These are phyloP conservation scores for Aspergillus sp. DNA, from an alignment of 2,329 filamentous ascomycete genomes.

Conservation along the genomic window DNA sequence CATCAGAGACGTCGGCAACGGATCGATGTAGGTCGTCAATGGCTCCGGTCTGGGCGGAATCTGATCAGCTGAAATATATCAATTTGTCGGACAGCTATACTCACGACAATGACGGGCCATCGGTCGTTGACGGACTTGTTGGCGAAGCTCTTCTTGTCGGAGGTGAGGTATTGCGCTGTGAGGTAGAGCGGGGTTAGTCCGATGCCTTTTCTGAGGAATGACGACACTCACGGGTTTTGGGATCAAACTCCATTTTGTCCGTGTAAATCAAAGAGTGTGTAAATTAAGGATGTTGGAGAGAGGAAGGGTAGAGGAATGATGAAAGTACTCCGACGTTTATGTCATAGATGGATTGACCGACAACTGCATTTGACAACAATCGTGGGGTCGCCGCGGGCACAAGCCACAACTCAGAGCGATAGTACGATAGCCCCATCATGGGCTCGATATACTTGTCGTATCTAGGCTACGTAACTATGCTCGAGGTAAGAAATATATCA, in stretches of 20 bases:
- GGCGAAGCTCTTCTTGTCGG: constrained; percentile 84
- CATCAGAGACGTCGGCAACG: constrained; percentile 54
- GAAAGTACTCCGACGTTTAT: not conserved
- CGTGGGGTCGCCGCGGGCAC: constrained; percentile 13
- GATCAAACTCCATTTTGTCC: constrained; percentile 70
- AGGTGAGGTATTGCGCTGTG: constrained; percentile 75
- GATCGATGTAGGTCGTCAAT: constrained; percentile 91
- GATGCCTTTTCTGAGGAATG: not conserved
- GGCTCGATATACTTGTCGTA: no score
- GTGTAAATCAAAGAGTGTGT: not conserved
- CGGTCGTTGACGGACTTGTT: constrained; percentile 81
- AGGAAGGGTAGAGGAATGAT: not conserved
- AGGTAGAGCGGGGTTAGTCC: constrained; percentile 26
- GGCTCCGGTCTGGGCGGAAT: constrained; percentile 70
- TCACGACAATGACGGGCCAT: constrained; percentile 91
- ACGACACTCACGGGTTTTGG: constrained; percentile 67
- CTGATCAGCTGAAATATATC: constrained; percentile 1
- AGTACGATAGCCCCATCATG: no score
- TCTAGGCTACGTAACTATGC: no score
- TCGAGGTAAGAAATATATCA: no score
- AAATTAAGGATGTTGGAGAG: not conserved
- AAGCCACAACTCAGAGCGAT: not conserved
- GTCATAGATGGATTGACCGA: constrained; percentile 10
- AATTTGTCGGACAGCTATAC: constrained; percentile 29
- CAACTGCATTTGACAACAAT: constrained; percentile 10